phyloP scores from a whole-genome alignment of 2,329 filamentous ascomycete genomes.

The Penicillium sp. region DNA sequence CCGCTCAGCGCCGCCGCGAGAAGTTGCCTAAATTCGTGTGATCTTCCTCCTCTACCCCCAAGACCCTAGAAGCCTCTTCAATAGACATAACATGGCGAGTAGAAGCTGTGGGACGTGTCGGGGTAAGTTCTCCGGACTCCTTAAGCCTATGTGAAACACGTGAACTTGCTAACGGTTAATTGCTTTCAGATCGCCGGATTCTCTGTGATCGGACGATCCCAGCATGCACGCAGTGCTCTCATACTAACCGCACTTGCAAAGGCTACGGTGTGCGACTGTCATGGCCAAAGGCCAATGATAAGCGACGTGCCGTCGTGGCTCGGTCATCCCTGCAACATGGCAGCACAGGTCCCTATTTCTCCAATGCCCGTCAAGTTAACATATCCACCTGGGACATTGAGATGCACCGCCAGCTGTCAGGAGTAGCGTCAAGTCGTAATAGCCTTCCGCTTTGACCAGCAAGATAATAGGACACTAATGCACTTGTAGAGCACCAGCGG shows the following conservation, averaged over 20 bases:
- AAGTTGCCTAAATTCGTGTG: background rate
- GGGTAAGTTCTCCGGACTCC: background rate
- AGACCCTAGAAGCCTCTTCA: background rate
- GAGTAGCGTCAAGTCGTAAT: background rate
- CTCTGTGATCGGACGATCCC: background rate
- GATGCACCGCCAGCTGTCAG: background rate
- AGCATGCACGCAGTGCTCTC: background rate
- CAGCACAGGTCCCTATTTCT: background rate
- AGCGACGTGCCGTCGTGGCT: background rate
- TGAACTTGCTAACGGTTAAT: background rate
- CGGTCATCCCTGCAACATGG: background rate
- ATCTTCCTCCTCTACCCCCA: background rate
- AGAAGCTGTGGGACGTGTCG: background rate
- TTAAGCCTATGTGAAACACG: background rate
- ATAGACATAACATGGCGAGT: background rate
- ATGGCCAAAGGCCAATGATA: background rate
- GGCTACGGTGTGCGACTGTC: background rate
- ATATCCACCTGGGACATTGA: background rate
- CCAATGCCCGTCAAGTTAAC: background rate
- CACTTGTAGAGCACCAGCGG: background rate
- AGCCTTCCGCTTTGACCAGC: background rate
- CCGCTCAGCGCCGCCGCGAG: background rate
- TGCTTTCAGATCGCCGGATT: background rate
- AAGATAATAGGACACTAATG: background rate
- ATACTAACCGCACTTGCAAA: background rate